Evolutionary conservation across 176 grass and related monocot species (phyloP).

Genomic region (Alopecurus myosuroides): DNA sequence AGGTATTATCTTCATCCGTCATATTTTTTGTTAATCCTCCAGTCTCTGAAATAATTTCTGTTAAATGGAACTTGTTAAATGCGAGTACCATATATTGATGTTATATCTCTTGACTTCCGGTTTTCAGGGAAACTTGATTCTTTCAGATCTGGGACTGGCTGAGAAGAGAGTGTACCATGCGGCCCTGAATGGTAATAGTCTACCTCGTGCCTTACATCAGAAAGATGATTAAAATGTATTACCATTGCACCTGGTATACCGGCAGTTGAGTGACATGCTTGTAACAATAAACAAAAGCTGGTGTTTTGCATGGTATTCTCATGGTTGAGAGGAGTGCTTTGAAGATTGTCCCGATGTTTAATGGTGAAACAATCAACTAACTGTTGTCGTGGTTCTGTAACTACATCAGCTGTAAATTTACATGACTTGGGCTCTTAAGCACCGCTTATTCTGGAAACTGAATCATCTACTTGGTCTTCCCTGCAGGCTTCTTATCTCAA

Average conservation of each 20-base stretch:
- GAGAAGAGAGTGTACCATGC: conserved; percentile 93
- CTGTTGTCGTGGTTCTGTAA: conserved; percentile 7
- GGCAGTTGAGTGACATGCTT: conserved; percentile 38
- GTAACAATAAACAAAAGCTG: conserved; percentile 29
- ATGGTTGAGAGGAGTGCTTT: conserved; percentile 18
- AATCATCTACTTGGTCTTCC: conserved; percentile 74
- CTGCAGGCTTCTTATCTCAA: conserved; percentile 79
- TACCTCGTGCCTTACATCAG: conserved; percentile 80
- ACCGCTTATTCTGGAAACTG: conserved; percentile 39
- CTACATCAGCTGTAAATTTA: conserved; percentile 11
- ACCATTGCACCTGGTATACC: conserved; percentile 10
- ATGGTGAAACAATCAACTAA: conserved; percentile 37
- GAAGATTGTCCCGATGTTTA: conserved; percentile 31
- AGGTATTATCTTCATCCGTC: conserved; percentile 40
- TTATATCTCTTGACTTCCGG: not conserved
- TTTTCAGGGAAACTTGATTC: conserved; percentile 69
- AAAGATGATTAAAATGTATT: conserved; percentile 86
- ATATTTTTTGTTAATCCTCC: not conserved
- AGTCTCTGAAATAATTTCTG: not conserved
- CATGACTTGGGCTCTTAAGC: not conserved
- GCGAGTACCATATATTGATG: not conserved
- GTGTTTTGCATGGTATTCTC: conserved; percentile 18
- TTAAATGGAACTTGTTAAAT: not conserved
- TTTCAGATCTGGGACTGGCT: conserved; percentile 83
- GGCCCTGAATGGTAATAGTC: conserved; percentile 93